Evolutionary conservation across 345 rosid species (phyloP), one percentile per base, ranked within the genome.

Genomic region (Brassica rapa): DNA sequence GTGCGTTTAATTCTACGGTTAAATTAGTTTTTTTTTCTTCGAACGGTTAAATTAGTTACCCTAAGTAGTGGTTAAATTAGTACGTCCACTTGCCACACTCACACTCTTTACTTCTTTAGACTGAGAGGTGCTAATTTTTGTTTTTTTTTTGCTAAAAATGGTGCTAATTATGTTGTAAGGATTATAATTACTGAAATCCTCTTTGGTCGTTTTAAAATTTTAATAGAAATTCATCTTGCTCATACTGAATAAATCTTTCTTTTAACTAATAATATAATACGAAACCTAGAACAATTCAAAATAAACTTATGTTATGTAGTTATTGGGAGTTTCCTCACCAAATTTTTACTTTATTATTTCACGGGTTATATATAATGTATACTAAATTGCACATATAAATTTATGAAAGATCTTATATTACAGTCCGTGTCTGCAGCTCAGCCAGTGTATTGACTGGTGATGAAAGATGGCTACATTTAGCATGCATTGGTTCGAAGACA

Each of bases 1-100:
- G 69, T 76, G 55, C 29, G 37, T 29, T 60, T 61, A 39, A 35
- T 56, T 68, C 3, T 68, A 37, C 72, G 66, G 61, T 75, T 59
- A 35, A n/a, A 11, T 32, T 62, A 25, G 33, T 8, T 72, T 51
- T 51, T 2, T 5, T 51, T 51, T n/a, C 21, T 51, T 51, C 21
- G 1, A 51, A 51, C 56, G 56, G 56, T 51, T 51, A n/a, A 12
- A 46, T 46, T 46, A 46, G 15, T 43, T 43, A 43, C 53, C 56
- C 56, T 51, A 15, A 15, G 16, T 49, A 14, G 16, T 14, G 21
- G 57, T 51, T 51, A 51, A 51, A 8, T 15, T 57, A 21, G 16
- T 3, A 27, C 8, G 24, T 21, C 9, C 35, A 23, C 53, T 33
- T 53, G 30, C 12, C 41, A 57, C 39, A 32, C 32, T 32, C 39